Evolutionary conservation across 805 yeast species (phyloP), one percentile per base, ranked within the genome.

Genomic region (Yamadazyma paraphyllophila): DNA sequence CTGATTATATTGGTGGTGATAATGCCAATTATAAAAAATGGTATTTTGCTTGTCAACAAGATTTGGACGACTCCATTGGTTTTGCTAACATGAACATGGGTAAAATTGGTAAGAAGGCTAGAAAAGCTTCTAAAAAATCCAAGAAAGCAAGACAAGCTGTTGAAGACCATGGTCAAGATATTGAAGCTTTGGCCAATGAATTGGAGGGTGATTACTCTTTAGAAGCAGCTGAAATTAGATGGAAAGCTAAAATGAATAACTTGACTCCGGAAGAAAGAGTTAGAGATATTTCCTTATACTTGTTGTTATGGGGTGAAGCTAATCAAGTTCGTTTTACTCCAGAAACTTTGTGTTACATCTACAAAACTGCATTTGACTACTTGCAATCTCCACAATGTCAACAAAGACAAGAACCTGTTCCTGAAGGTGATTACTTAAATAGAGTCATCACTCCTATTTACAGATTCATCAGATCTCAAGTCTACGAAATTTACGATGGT

Each of bases 301-400:
- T 87, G 50, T 73, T 87, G 58, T 68, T 85, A 56, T 87, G 95
- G 95, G 95, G 95, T 74, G 95, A 87, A 72, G 91, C 94, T 30
- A 87, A 87, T 69, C 94, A 87, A 74, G 96, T 92, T 48, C 86
- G 99, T 70, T 94, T 94, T 73, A 85, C 94, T 46, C 79, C 85
- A 6, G 97, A 90, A 76, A 78, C 86, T 71, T 73, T 94, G 52
- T 88, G 97, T 79, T 94, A 87, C 78, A 83, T 94, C 61, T 95
- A 83, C 80, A 92, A 95, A 76, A 88, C 96, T 67, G 96, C 97
- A 47, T 78, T 78, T 54, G 99, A 94, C 69, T 91, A 94, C 71
- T 76, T 89, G 63, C 71, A 80, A 51, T 88, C 96, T 45, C 95
- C 96, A 44, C 83, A 86, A 60, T 90, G 97, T 71, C 95, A 88